Percentiles rank a stretch among this genome's conserved stretches.
phyloP scores from a whole-genome alignment of 2,329 filamentous ascomycete genomes.

The Reticulascus tulasneorum region DNA sequence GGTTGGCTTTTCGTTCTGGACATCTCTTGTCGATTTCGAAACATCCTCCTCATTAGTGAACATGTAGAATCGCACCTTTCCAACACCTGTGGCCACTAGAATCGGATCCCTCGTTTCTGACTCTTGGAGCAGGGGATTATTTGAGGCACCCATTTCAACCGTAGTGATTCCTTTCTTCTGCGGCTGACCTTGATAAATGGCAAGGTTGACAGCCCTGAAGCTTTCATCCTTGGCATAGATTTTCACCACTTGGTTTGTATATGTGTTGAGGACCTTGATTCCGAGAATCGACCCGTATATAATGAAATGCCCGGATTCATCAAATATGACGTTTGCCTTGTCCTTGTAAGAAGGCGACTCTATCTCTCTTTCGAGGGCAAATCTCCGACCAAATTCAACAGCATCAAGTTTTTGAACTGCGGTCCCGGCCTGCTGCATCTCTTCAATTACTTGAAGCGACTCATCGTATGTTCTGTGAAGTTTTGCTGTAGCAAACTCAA shows the following conservation, averaged over 20 bases:
- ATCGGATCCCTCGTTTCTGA: slow-evolving; percentile 89
- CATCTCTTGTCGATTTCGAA: slow-evolving; percentile 78
- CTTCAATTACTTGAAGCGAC: slow-evolving; percentile 80
- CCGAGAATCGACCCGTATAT: slow-evolving; percentile 90
- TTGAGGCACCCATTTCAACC: slow-evolving; percentile 93
- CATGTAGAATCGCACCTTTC: slow-evolving; percentile 94
- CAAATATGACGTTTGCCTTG: slow-evolving; percentile 85
- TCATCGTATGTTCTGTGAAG: slow-evolving; percentile 93
- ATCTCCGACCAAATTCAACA: slow-evolving; percentile 83
- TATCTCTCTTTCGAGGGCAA: slow-evolving; percentile 83
- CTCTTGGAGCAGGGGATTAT: slow-evolving; percentile 88
- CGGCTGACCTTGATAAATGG: slow-evolving; percentile 90
- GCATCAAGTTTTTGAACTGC: slow-evolving; percentile 77
- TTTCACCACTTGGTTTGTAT: slow-evolving; percentile 88
- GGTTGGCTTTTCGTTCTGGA: slow-evolving; percentile 91
- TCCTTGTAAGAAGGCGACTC: slow-evolving; percentile 64
- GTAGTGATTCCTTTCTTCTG: slow-evolving; percentile 92
- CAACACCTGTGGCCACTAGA: slow-evolving; percentile 75
- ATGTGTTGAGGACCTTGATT: slow-evolving; percentile 92
- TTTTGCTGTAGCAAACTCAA: slow-evolving; percentile 87
- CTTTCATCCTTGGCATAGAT: slow-evolving; percentile 88
- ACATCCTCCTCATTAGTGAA: slow-evolving; percentile 88
- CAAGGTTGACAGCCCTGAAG: slow-evolving; percentile 76
- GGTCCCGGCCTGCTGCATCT: slow-evolving; percentile 94
- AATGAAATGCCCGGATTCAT: slow-evolving; percentile 94